Evolutionary conservation across 352 stramenopile species (phyloP), one percentile per base, ranked within the genome.

Genomic region (Phytophthora parvispora): DNA sequence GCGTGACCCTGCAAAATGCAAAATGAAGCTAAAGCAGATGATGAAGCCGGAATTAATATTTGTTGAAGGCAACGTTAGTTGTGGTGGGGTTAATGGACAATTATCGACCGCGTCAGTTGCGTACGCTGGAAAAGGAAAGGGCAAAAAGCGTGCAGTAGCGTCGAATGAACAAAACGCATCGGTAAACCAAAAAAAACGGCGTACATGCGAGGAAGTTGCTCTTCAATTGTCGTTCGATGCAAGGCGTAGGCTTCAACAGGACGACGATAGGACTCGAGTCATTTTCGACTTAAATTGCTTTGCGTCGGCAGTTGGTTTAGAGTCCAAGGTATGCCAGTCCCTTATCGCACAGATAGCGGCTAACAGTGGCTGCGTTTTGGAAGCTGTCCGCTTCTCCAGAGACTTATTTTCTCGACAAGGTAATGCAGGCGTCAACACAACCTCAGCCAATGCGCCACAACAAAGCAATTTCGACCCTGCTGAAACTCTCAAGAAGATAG

Each of bases 1-100:
- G 4, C 80, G 80, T 16, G 72, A 92, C 60, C 64, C 72, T 42
- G 69, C 83, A 20, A 48, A 58, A 13, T 75, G 85, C 8, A 75
- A 89, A 28, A 49, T 51, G 3, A 84, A 77, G 34, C 60, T 94
- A 28, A 85, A 83, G 18, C 27, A 60, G 5, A 57, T 82, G 15
- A 85, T 93, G 40, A 67, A 73, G 40, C 75, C 83, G 18, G 68
- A 85, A 2, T 24, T 78, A 15, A 68, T 93, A 34, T 92, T 91
- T 57, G 48, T 56, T 28, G 50, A 61, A 36, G 25, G 20, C 4
- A 57, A 59, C 25, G 25, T 42, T 16, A 28, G 45, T 31, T 24
- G 54, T 12, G 16, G 4, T 20, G 28, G 28, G 15, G n/a, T 8
- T 52, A 40, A 4, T 20, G 12, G n/a, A 15, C 27, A 31, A 5